A percentile compares a stretch with the other conserved stretches of the same genome.
These are phyloP conservation scores for Boletellus sp. DNA, from an alignment of 1,284 basidiomycete genomes.

Conservation along the genomic window DNA sequence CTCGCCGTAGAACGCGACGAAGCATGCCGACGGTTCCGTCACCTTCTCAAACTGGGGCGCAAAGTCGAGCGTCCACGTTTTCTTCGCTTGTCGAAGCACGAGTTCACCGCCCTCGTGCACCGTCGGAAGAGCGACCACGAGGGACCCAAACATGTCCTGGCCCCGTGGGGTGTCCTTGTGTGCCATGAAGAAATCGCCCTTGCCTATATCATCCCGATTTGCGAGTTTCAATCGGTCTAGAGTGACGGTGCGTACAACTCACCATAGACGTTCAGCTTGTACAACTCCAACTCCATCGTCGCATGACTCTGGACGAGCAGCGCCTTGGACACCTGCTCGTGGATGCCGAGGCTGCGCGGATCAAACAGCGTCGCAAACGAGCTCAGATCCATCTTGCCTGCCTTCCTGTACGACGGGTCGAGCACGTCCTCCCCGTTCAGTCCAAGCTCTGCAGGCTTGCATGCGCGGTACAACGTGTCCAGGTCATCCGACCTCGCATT, in stretches of 20 bases:
- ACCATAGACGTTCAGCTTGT: constrained; percentile 39
- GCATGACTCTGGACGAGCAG: constrained; percentile 33
- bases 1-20: constrained; percentile 38
- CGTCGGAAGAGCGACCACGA: constrained; percentile 41
- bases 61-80: constrained; percentile 30
- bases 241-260: constrained; percentile 1
- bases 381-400: constrained; percentile 31
- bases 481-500: not conserved
- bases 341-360: constrained; percentile 12
- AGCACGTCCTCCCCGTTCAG: constrained; percentile 4
- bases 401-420: constrained; percentile 29
- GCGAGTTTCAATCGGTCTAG: not conserved
- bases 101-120: constrained; percentile 38
- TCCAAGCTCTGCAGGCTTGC: constrained; percentile 15
- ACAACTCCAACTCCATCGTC: constrained; percentile 39
- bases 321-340: constrained; percentile 21
- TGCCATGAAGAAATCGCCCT: constrained; percentile 20
- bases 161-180: constrained; percentile 34
- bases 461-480: constrained; percentile 6
- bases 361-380: constrained; percentile 31
- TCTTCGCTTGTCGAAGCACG: constrained; percentile 28
- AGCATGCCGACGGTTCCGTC: constrained; percentile 20
- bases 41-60: not conserved
- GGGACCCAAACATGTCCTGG: constrained; percentile 37
- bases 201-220: constrained; percentile 6